These are phyloP conservation scores for Sporobolomyces phaffii DNA, from an alignment of 768 basidiomycete species.

Conservation along the genomic window DNA sequence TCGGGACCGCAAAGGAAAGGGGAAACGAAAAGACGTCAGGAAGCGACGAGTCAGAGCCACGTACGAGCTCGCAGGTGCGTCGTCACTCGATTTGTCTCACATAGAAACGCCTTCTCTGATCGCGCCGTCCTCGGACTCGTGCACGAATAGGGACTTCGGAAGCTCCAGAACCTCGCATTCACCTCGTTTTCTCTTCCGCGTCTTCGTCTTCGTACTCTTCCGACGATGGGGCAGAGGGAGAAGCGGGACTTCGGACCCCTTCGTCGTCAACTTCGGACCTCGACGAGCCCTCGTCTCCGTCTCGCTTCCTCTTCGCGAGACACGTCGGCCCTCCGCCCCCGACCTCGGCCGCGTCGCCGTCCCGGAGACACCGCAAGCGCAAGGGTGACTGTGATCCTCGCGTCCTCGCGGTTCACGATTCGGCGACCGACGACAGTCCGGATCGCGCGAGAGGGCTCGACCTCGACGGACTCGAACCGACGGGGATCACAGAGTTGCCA, in stretches of 20 bases:
- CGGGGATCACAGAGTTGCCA: conserved; percentile 1
- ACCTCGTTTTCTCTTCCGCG: conserved; percentile 43
- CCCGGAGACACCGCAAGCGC: background rate
- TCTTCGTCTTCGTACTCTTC: conserved; percentile 29
- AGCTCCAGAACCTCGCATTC: conserved; percentile 46
- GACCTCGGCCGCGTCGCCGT: too few species aligned
- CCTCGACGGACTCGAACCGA: too few species aligned
- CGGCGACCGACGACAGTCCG: too few species aligned
- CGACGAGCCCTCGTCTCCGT: conserved; percentile 17
- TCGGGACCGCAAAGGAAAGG: background rate
- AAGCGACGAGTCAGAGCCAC: conserved; percentile 46
- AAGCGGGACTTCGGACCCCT: background rate
- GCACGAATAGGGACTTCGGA: conserved; percentile 43
- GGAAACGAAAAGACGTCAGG: conserved; percentile 4
- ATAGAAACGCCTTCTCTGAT: too few species aligned
- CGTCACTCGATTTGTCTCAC: too few species aligned
- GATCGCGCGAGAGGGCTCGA: too few species aligned
- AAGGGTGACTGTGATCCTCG: too few species aligned
- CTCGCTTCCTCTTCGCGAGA: conserved; percentile 24
- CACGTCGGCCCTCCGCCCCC: background rate
- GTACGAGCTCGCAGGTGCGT: conserved; percentile 48
- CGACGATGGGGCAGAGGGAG: background rate
- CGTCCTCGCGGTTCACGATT: too few species aligned
- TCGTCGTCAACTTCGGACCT: conserved; percentile 4
- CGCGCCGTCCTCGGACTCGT: too few species aligned